These are phyloP conservation scores for Pueraria montana DNA, from an alignment of 306 rosid species.

Conservation along the genomic window DNA sequence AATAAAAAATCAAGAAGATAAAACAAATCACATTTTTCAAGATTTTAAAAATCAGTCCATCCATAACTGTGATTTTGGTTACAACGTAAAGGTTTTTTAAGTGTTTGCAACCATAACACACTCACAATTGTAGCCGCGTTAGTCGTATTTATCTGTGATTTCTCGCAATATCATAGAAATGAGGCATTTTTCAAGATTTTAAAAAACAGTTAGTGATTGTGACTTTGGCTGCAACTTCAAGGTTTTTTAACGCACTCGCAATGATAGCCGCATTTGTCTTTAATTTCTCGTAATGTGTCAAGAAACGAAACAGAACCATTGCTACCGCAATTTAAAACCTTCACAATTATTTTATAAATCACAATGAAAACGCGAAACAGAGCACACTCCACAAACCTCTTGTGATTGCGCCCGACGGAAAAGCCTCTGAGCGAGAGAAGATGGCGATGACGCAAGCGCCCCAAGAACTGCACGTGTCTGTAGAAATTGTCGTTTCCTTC, in stretches of 20 bases:
- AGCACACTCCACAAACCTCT: constrained; percentile 60
- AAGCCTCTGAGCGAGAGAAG: constrained; percentile 86
- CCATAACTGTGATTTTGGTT: background rate
- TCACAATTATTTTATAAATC: background rate
- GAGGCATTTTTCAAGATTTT: background rate
- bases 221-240: no score
- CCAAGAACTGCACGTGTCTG: constrained; percentile 80
- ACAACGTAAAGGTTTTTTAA: background rate
- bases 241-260: no score
- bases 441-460: constrained; percentile 94
- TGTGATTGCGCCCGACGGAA: constrained; percentile 64
- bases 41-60: background rate
- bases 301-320: background rate
- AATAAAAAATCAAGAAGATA: background rate
- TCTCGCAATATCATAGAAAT: no score
- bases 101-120: no score
- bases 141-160: no score
- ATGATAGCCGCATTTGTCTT: no score
- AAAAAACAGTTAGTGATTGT: background rate
- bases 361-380: constrained; percentile 16
- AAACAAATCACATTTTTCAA: background rate
- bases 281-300: background rate
- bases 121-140: no score
- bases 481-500: constrained; percentile 63
- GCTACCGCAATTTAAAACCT: background rate